These are phyloP conservation scores for Sugiyamaella smithiae DNA, from an alignment of 805 yeast genomes.

Conservation along the genomic window DNA sequence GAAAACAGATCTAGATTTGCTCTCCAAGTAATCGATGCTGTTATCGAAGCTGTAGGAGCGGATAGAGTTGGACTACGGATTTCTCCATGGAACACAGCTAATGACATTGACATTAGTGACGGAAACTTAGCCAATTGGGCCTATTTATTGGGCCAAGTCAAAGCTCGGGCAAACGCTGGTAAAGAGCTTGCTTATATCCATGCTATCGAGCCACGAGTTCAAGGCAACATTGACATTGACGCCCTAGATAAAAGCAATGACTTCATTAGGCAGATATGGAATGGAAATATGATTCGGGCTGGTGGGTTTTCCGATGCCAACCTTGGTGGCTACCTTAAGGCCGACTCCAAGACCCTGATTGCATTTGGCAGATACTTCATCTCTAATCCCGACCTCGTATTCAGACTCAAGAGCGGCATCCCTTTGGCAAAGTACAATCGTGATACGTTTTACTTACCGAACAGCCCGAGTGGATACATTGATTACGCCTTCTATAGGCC, in stretches of 20 bases:
- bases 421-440: constrained; percentile 48
- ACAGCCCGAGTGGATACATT: constrained; percentile 9
- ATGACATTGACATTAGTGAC: background rate
- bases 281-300: constrained; percentile 23
- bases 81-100: constrained; percentile 23
- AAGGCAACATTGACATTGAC: background rate
- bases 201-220: constrained; percentile 33
- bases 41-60: constrained; percentile 51
- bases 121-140: background rate
- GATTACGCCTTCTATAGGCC: constrained; percentile 8
- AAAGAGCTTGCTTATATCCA: constrained; percentile 35
- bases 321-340: constrained; percentile 31
- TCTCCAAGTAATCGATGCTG: constrained; percentile 49
- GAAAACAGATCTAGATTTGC: constrained; percentile 52
- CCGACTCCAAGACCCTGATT: constrained; percentile 38
- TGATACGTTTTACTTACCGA: constrained; percentile 39
- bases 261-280: constrained; percentile 25
- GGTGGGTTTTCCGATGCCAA: constrained; percentile 20
- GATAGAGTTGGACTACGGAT: constrained; percentile 45
- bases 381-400: constrained; percentile 54
- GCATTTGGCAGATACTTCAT: constrained; percentile 50
- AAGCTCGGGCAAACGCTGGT: constrained; percentile 29
- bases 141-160: constrained; percentile 37
- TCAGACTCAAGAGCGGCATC: constrained; percentile 41
- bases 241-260: constrained; percentile 11